A percentile compares a stretch with the other conserved stretches of the same genome.
Conservation (phyloP, 768 basidiomycete species). For the Mycena galericulata region DNA sequence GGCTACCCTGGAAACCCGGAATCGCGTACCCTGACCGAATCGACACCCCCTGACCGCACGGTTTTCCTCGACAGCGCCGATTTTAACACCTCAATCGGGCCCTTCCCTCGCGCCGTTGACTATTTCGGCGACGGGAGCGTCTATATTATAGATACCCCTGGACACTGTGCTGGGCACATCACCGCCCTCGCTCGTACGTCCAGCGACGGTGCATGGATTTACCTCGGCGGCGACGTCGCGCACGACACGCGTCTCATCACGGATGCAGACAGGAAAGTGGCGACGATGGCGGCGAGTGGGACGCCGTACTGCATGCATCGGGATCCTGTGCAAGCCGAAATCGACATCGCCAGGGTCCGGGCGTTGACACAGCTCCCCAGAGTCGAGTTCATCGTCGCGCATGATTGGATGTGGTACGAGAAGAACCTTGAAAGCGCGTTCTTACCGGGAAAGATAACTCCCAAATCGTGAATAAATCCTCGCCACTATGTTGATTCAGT, state of each 20-base stretch:
- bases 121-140: conserved; percentile 69
- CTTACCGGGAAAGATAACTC: conserved; percentile 52
- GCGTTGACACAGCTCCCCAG: conserved; percentile 50
- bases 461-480: conserved; percentile 4
- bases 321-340: conserved; percentile 56
- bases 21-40: conserved; percentile 44
- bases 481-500: no score
- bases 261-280: conserved; percentile 53
- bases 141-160: conserved; percentile 69
- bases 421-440: conserved; percentile 58
- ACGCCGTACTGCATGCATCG: conserved; percentile 54
- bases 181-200: conserved; percentile 68
- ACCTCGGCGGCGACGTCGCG: conserved; percentile 66
- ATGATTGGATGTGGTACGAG: conserved; percentile 65
- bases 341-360: conserved; percentile 55
- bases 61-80: conserved; percentile 50
- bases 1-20: conserved; percentile 58
- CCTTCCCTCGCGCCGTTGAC: conserved; percentile 64
- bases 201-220: conserved; percentile 64
- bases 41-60: conserved; percentile 54
- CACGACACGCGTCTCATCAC: conserved; percentile 66
- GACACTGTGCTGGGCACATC: conserved; percentile 68
- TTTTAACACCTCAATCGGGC: conserved; percentile 54
- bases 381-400: conserved; percentile 63
- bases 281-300: conserved; percentile 44